Conservation (phyloP, 176 grass and related monocot species). For the Sorghum bicolor region DNA sequence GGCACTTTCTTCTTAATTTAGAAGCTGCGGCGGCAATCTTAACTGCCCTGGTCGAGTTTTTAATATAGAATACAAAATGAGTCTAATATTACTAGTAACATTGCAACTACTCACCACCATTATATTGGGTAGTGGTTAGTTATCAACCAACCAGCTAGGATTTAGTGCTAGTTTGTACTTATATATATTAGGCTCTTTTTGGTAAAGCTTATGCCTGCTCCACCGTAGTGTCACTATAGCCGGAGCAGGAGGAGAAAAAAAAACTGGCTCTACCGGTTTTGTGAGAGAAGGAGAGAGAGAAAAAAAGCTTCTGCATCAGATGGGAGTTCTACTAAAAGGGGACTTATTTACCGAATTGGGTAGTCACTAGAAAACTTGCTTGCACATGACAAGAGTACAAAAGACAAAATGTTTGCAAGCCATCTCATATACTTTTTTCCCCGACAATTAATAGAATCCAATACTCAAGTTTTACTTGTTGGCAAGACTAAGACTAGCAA, state of each 20-base stretch:
- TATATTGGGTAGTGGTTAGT: neutral
- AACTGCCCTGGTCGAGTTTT: too few species aligned
- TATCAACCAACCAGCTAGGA: neutral
- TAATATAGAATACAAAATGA: neutral
- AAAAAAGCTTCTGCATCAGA: too few species aligned
- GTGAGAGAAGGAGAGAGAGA: too few species aligned
- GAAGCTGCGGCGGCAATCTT: too few species aligned
- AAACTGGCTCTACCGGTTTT: too few species aligned
- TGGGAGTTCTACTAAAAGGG: too few species aligned
- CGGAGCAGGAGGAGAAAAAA: too few species aligned
- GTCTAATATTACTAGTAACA: neutral
- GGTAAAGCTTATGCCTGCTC: too few species aligned
- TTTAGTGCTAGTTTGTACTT: neutral
- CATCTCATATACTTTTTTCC: neutral
- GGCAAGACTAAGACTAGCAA: neutral
- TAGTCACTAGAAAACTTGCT: neutral
- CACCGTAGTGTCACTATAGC: too few species aligned
- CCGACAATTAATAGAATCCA: neutral
- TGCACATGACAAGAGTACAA: neutral
- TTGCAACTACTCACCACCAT: neutral
- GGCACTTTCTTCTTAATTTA: too few species aligned
- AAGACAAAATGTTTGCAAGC: neutral
- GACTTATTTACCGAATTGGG: too few species aligned
- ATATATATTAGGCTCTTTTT: too few species aligned
- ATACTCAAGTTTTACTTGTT: neutral